Evolutionary conservation across 1,284 basidiomycete genomes (phyloP).

Genomic region (Ustilago lituana): DNA sequence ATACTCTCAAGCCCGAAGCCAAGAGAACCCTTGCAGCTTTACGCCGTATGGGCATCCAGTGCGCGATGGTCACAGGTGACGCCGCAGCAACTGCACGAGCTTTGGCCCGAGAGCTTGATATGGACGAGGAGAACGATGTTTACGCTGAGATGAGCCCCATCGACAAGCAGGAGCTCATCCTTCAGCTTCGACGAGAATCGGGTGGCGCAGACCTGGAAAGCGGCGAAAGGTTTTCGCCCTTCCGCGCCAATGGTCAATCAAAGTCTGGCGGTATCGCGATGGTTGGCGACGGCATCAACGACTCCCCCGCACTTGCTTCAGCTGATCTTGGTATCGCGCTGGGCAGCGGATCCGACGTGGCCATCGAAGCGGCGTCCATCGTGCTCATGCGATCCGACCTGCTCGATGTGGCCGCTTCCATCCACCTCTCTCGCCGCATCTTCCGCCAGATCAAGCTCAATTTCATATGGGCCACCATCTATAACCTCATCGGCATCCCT

Average conservation of each 20-base stretch:
- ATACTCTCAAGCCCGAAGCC: slow-evolving; percentile 63
- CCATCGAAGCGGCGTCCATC: slow-evolving; percentile 96
- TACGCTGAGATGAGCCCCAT: slow-evolving; percentile 63
- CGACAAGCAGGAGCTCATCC: slow-evolving; percentile 59
- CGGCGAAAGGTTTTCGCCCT: slow-evolving; percentile 20
- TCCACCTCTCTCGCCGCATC: slow-evolving; percentile 88
- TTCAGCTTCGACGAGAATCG: slow-evolving; percentile 68
- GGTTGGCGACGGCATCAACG: slow-evolving; percentile 99
- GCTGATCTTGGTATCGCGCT: slow-evolving; percentile 96
- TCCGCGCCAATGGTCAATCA: slow-evolving; percentile 25
- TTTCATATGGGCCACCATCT: slow-evolving; percentile 70
- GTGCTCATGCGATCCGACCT: slow-evolving; percentile 96
- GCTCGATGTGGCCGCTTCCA: slow-evolving; percentile 93
- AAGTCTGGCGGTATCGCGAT: slow-evolving; percentile 67
- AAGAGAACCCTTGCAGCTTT: slow-evolving; percentile 49
- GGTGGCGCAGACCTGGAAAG: slow-evolving; percentile 25
- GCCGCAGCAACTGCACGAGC: slow-evolving; percentile 56
- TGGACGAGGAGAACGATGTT: slow-evolving; percentile 53
- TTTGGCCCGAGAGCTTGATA: slow-evolving; percentile 54
- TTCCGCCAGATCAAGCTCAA: slow-evolving; percentile 84
- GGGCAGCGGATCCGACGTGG: slow-evolving; percentile 92
- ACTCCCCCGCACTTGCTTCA: slow-evolving; percentile 93
- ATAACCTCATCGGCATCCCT: slow-evolving; percentile 95
- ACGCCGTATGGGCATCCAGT: slow-evolving; percentile 58
- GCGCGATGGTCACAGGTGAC: slow-evolving; percentile 65